Evolutionary conservation across 1,284 basidiomycete species (phyloP).

Genomic region (Mycena citricolor): DNA sequence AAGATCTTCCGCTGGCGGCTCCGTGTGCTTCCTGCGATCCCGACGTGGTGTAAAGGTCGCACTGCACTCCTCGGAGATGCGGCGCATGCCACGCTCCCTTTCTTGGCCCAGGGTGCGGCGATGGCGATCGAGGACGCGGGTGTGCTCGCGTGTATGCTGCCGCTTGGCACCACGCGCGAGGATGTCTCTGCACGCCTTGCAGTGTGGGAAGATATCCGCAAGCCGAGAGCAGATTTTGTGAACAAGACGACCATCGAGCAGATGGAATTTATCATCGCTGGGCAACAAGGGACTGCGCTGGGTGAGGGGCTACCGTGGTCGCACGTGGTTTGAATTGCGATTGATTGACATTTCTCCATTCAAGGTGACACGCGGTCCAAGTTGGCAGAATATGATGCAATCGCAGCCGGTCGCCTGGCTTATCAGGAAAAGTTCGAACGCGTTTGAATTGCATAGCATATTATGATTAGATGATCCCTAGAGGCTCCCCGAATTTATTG

Average conservation of each 20-base stretch:
- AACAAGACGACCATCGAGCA: conserved; percentile 5
- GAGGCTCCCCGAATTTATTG: no score
- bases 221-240: conserved; percentile 19
- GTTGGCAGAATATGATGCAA: no score
- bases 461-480: no score
- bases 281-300: no score
- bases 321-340: no score
- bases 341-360: no score
- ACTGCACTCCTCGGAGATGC: conserved; percentile 12
- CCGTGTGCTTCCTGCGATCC: conserved; percentile 6
- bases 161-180: conserved; percentile 12
- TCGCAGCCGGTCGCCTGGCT: no score
- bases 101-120: conserved; percentile 12
- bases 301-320: no score
- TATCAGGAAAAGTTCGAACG: no score
- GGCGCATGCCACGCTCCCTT: conserved; percentile 12
- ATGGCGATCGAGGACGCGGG: conserved; percentile 19
- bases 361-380: no score
- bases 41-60: conserved; percentile 12
- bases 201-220: conserved; percentile 19
- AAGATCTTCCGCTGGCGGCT: conserved; percentile 54
- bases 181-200: conserved; percentile 15
- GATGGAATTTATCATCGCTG: no score
- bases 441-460: no score
- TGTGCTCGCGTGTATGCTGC: conserved; percentile 13